Percentiles rank a stretch among this genome's conserved stretches.
Evolutionary conservation across 345 rosid genomes (phyloP).

Genomic region (Citrus unshiu): DNA sequence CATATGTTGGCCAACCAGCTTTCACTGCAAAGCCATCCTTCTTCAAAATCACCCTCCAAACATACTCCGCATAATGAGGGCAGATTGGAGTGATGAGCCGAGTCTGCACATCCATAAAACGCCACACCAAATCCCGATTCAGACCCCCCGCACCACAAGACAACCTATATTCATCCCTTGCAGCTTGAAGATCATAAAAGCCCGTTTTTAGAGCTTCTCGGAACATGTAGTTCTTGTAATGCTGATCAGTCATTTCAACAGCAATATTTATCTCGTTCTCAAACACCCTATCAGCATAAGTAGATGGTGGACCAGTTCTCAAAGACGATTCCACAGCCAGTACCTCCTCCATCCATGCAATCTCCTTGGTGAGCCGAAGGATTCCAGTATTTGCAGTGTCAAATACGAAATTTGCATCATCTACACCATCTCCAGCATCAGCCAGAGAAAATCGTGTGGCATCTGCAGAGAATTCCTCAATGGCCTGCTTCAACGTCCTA

Average conservation of each 20-base stretch:
- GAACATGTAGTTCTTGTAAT: slow-evolving; percentile 68
- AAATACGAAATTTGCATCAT: slow-evolving; percentile 94
- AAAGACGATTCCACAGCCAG: slow-evolving; percentile 61
- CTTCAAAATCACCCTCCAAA: slow-evolving; percentile 84
- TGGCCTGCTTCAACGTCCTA: slow-evolving; percentile 78
- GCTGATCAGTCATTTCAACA: slow-evolving; percentile 64
- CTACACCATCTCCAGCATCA: slow-evolving; percentile 97
- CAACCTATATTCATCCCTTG: slow-evolving; percentile 86
- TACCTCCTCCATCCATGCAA: slow-evolving; percentile 90
- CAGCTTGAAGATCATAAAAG: slow-evolving; percentile 90
- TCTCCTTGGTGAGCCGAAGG: slow-evolving; percentile 79
- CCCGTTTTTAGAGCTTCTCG: slow-evolving; percentile 91
- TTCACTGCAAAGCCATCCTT: slow-evolving; percentile 72
- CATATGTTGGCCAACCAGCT: slow-evolving; percentile 90
- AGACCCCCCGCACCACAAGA: slow-evolving; percentile 75
- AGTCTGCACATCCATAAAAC: slow-evolving; percentile 89
- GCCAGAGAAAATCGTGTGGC: slow-evolving; percentile 87
- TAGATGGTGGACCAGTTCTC: slow-evolving; percentile 63
- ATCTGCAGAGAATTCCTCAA: slow-evolving; percentile 85
- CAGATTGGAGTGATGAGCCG: slow-evolving; percentile 85
- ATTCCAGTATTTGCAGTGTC: slow-evolving; percentile 94
- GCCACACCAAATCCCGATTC: slow-evolving; percentile 65
- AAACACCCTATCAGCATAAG: slow-evolving; percentile 84
- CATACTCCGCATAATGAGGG: slow-evolving; percentile 87
- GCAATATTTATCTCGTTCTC: slow-evolving; percentile 88